Evolutionary conservation across 2,329 filamentous ascomycete species (phyloP), one percentile per base, ranked within the genome.

Genomic region (Fusarium tupiense): DNA sequence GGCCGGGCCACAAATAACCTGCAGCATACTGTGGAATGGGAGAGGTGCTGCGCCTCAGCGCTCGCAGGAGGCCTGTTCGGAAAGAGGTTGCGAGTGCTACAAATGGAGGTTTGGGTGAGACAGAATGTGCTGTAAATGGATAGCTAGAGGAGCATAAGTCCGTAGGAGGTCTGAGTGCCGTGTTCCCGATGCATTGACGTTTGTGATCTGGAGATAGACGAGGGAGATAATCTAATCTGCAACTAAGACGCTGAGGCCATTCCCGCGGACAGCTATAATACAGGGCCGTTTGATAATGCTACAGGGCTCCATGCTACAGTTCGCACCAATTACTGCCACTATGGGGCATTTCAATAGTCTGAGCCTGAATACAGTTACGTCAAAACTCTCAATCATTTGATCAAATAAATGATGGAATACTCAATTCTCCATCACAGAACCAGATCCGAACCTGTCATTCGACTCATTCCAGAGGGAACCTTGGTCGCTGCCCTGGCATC

Each of bases 21-120:
- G 69, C 52, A 47, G 59, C 43, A 33, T 29, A 60, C n/a, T 24
- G 33, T 65, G 67, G 60, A 69, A 70, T 68, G 64, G 31, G 24
- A 37, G 29, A 40, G 65, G 44, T 74, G 72, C 72, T 74, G 72
- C 72, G 72, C 72, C 72, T 50, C 67, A 56, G 40, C 37, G 71
- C 64, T 72, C 43, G 40, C 50, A 74, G 71, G 71, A 74, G 71
- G 72, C 72, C 71, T 74, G 52, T 59, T 62, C 38, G 38, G 38
- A 31, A 50, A 40, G 31, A 41, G 49, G 59, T 68, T 56, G 41
- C 31, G 37, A 52, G 38, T 44, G 61, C 67, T 58, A 50, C 61
- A 57, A 66, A 47, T 43, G 35, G 43, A 22, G 37, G 46, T 20
- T 69, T 40, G 37, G 14, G 59, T 62, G 71, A 72, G 63, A 74